These are phyloP conservation scores for Vitis rupestris DNA, from an alignment of 164 flowering plant species.

Conservation along the genomic window DNA sequence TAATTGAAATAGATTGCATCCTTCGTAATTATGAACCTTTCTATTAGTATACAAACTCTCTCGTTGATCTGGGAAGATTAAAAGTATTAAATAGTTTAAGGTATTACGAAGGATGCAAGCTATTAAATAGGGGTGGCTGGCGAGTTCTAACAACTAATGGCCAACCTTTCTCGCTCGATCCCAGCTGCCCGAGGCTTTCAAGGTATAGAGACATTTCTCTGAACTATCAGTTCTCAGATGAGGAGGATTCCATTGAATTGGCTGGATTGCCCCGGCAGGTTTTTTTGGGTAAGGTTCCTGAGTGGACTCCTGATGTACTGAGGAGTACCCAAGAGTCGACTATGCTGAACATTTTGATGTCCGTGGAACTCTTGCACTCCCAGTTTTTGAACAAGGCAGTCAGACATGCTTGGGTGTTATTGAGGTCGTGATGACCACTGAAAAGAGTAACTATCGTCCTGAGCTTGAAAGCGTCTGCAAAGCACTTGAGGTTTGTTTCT, in stretches of 20 bases:
- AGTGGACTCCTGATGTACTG: conserved; percentile 88
- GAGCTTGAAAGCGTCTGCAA: conserved; percentile 83
- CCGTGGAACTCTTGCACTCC: conserved; percentile 83
- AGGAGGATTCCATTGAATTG: conserved; percentile 43
- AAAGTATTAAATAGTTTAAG: too few relatives aligned
- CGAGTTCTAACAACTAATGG: conserved; percentile 54
- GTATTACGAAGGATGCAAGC: too few relatives aligned
- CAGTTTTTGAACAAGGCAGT: conserved; percentile 76
- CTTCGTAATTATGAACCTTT: too few relatives aligned
- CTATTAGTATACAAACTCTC: too few relatives aligned
- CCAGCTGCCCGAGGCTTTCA: conserved; percentile 44
- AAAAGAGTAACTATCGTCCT: conserved; percentile 48
- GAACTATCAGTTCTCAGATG: conserved; percentile 62
- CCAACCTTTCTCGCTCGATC: conserved; percentile 55
- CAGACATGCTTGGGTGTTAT: conserved; percentile 78
- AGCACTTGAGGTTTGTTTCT: conserved; percentile 70
- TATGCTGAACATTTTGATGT: conserved; percentile 66
- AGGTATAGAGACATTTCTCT: conserved; percentile 63
- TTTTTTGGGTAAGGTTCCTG: conserved; percentile 71
- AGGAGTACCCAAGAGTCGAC: conserved; percentile 68
- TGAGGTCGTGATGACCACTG: conserved; percentile 72
- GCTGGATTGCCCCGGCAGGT: conserved; percentile 85
- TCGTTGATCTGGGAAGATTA: too few relatives aligned
- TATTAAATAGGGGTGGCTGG: conserved; percentile 38
- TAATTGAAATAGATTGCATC: too few relatives aligned